These are phyloP conservation scores for Aspergillus hancockii DNA, from an alignment of 495 filamentous ascomycete species.

Conservation along the genomic window DNA sequence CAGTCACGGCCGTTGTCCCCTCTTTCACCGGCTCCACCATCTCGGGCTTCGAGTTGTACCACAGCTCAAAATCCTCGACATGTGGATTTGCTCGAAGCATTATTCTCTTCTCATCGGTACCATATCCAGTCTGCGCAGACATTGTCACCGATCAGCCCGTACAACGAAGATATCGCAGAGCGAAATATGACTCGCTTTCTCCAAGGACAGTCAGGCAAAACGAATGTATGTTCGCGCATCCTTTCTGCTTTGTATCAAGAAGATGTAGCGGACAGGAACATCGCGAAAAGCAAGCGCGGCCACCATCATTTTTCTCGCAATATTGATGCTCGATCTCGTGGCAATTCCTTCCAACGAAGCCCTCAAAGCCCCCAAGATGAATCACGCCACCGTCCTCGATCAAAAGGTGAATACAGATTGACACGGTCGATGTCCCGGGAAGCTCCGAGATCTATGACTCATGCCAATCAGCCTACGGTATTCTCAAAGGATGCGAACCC, in stretches of 20 bases:
- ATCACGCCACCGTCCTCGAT: slow-evolving; percentile 5
- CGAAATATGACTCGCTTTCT: slow-evolving; percentile 47
- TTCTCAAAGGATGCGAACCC: slow-evolving; percentile 4
- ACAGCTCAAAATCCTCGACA: slow-evolving; percentile 28
- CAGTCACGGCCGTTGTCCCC: slow-evolving; percentile 31
- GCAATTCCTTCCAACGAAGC: slow-evolving; percentile 18
- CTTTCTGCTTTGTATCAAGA: slow-evolving; percentile 42
- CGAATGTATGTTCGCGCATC: slow-evolving; percentile 31
- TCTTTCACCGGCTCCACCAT: slow-evolving; percentile 26
- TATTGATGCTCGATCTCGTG: slow-evolving; percentile 18
- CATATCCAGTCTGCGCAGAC: slow-evolving; percentile 23
- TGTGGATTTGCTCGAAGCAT: slow-evolving; percentile 45
- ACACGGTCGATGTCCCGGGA: slow-evolving; percentile 14
- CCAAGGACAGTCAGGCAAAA: slow-evolving; percentile 26
- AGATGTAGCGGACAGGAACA: slow-evolving; percentile 48
- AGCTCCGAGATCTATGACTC: slow-evolving; percentile 6
- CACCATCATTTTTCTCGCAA: slow-evolving; percentile 28
- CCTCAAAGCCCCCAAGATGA: not conserved
- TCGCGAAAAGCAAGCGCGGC: slow-evolving; percentile 28
- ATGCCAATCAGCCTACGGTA: slow-evolving; percentile 11
- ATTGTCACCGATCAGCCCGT: slow-evolving; percentile 38
- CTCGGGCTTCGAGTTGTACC: slow-evolving; percentile 19
- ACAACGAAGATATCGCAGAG: slow-evolving; percentile 51
- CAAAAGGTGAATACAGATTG: slow-evolving; percentile 10
- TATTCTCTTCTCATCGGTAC: slow-evolving; percentile 33